Percentiles rank a stretch among this genome's conserved stretches.
phyloP scores from a whole-genome alignment of 257 asterid species.

The Nicotiana obtusifolia region DNA sequence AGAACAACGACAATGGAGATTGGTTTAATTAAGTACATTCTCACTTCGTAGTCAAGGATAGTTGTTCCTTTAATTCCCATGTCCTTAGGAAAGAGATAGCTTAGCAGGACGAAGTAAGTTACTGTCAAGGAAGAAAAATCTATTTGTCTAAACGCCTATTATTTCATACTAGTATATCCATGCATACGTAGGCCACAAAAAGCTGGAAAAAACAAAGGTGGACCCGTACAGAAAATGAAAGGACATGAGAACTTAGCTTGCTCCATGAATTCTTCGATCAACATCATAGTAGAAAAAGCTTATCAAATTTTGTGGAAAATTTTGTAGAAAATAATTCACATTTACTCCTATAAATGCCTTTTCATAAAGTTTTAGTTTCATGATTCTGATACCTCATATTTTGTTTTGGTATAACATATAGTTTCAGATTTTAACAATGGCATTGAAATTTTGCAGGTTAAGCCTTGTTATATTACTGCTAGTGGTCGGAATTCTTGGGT shows the following conservation, averaged over 20 bases:
- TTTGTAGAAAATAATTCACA: not conserved
- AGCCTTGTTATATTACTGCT: slow-evolving; percentile 9
- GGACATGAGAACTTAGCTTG: not conserved
- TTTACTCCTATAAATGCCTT: not conserved
- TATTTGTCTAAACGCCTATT: not conserved
- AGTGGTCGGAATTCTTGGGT: slow-evolving; percentile 9
- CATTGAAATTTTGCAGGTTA: slow-evolving; percentile 11
- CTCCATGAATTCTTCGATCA: not conserved
- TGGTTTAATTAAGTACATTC: too few relatives aligned
- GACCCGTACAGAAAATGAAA: not conserved
- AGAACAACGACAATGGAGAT: too few relatives aligned
- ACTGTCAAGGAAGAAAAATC: not conserved
- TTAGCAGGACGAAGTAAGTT: too few relatives aligned
- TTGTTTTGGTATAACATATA: not conserved
- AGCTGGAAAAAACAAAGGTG: not conserved
- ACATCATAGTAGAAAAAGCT: not conserved
- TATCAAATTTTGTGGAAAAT: not conserved
- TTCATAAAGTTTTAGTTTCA: not conserved
- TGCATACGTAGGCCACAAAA: not conserved
- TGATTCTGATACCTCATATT: not conserved
- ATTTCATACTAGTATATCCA: not conserved
- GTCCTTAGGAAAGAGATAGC: too few relatives aligned
- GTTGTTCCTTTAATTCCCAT: not conserved
- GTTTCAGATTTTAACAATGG: not conserved
- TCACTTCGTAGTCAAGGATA: not conserved